These are phyloP conservation scores for Papilionanthe hybrid DNA, from an alignment of 116 monocot species.

Conservation along the genomic window DNA sequence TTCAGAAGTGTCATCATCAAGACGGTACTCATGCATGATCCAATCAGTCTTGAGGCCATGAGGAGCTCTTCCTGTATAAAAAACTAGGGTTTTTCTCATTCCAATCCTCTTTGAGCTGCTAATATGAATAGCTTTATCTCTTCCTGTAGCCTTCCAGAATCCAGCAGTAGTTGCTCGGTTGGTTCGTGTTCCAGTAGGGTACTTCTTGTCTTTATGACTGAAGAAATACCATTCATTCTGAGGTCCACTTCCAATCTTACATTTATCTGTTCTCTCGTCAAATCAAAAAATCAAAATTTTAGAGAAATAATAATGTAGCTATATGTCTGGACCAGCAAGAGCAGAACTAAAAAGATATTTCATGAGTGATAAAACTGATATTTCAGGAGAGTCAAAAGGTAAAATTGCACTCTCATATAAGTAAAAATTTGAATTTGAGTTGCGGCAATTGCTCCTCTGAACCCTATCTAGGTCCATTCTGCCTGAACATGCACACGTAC, in stretches of 20 bases:
- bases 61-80: slow-evolving; percentile 90
- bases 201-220: slow-evolving; percentile 97
- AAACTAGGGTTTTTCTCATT: slow-evolving; percentile 96
- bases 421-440: no score
- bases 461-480: no score
- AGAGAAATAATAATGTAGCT: no score
- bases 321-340: no score
- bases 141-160: slow-evolving; percentile 95
- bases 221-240: slow-evolving; percentile 98
- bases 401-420: no score
- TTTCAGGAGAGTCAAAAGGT: no score
- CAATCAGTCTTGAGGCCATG: slow-evolving; percentile 96
- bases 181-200: slow-evolving; percentile 85
- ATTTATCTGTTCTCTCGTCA: slow-evolving; percentile 53
- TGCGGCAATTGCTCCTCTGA: no score
- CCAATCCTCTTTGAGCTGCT: slow-evolving; percentile 71
- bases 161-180: slow-evolving; percentile 84
- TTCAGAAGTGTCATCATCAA: slow-evolving; percentile 39
- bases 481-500: no score
- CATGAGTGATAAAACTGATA: no score
- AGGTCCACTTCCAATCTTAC: slow-evolving; percentile 75
- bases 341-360: no score
- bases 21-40: slow-evolving; percentile 99
- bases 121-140: slow-evolving; percentile 81
- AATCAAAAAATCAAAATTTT: no score